phyloP scores from a whole-genome alignment of 768 basidiomycete species.

The Paxillus involutus region DNA sequence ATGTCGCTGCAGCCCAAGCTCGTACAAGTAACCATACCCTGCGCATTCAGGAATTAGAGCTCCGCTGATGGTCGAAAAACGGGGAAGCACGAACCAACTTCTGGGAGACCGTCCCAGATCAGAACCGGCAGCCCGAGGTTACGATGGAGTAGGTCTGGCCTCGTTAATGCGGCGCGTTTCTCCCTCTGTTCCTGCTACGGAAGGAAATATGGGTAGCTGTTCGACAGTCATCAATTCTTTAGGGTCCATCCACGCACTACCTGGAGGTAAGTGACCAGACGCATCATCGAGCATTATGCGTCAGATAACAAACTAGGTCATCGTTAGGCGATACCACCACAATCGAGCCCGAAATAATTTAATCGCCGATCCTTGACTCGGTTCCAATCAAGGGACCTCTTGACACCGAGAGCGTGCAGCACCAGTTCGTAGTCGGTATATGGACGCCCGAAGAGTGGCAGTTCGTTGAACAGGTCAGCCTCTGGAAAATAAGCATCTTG shows the following conservation, averaged over 20 bases:
- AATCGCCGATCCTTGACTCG: slow-evolving; percentile 41
- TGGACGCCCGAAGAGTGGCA: slow-evolving; percentile 38
- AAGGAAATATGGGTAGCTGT: not conserved
- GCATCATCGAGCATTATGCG: not conserved
- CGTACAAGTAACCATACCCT: slow-evolving; percentile 54
- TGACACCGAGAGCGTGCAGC: no score
- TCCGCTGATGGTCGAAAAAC: no score
- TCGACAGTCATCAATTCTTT: not conserved
- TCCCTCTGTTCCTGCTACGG: no score
- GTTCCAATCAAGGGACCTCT: slow-evolving; percentile 43
- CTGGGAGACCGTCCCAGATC: slow-evolving; percentile 58
- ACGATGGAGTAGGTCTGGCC: slow-evolving; percentile 62
- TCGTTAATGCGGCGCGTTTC: no score
- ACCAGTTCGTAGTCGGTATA: no score
- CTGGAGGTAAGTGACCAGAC: not conserved
- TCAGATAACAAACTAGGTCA: not conserved
- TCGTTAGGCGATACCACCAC: not conserved
- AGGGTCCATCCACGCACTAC: not conserved
- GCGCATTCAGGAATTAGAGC: not conserved
- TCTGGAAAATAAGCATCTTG: slow-evolving; percentile 77
- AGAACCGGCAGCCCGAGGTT: slow-evolving; percentile 77
- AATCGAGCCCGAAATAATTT: no score
- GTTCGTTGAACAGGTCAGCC: slow-evolving; percentile 84
- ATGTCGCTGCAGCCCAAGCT: slow-evolving; percentile 61
- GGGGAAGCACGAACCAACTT: not conserved